phyloP scores from a whole-genome alignment of 2,329 filamentous ascomycete species.

The Cytospora piceicola region DNA sequence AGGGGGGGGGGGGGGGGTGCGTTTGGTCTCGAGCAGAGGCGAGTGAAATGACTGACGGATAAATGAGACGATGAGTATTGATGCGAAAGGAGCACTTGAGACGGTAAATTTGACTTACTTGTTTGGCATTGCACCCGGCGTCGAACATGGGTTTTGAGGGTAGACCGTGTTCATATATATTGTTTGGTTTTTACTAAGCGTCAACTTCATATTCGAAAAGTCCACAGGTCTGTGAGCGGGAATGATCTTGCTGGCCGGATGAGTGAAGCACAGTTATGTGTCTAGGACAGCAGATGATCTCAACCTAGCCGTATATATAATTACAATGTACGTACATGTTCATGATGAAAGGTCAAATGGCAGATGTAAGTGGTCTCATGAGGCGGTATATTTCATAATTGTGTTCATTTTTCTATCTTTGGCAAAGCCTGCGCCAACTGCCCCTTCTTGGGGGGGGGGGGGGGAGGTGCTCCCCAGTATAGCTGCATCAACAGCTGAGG shows the following conservation, averaged over 20 bases:
- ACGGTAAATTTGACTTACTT: background rate
- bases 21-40: background rate
- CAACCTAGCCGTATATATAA: no score
- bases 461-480: background rate
- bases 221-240: background rate
- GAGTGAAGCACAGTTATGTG: background rate
- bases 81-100: background rate
- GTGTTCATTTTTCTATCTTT: background rate
- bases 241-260: background rate
- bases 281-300: background rate
- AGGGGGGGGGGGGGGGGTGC: background rate
- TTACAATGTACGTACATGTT: no score
- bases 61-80: background rate
- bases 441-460: no score
- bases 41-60: slow-evolving; percentile 3
- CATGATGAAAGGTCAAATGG: background rate
- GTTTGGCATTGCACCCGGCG: slow-evolving; percentile 20
- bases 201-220: background rate
- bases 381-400: no score
- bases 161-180: background rate
- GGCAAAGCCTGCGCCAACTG: no score
- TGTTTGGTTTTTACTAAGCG: background rate
- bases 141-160: background rate
- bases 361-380: background rate
- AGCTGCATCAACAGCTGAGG: background rate